Evolutionary conservation across 2,329 filamentous ascomycete genomes (phyloP), one percentile per base, ranked within the genome.

Genomic region (Esteya vermicola): DNA sequence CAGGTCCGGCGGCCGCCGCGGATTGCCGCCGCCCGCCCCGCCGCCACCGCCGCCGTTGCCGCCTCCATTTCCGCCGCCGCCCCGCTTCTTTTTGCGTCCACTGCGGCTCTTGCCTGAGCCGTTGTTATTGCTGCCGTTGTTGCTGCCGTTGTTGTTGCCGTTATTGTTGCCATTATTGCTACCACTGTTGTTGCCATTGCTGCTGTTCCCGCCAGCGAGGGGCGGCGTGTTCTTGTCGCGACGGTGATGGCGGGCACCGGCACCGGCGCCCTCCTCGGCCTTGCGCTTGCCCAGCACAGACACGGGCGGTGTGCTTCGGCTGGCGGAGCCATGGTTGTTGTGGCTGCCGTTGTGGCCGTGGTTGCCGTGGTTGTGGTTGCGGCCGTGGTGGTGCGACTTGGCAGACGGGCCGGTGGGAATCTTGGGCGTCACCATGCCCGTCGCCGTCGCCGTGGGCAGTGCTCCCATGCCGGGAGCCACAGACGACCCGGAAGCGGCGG

Each of bases 61-160:
- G 9, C 40, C 44, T 13, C 38, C 38, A 12, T 9, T 23, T 12
- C 41, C 45, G 16, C 37, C 37, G 2, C 40, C 46, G 9, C 47
- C 43, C 12, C 45, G 45, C 46, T 47, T 49, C 43, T 49, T 48
- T 21, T 46, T 49, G 9, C 43, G 44, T 4, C 38, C 38, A 25
- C 31, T 36, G 20, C 41, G 40, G 13, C 19, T 39, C 13, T 39
- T 39, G 22, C 18, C 25, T 8, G 18, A 16, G 37, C 32, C 30
- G 16, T 19, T 16, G 30, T 39, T 37, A 13, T n/a, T 9, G 33
- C 18, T 27, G 28, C 40, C 39, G 12, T 30, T 39, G 23, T 32
- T 20, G 10, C 22, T 31, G 30, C 28, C 32, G 28, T 34, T 25
- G 26, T 27, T 32, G 12, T 36, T 22, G 30, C 22, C 16, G 16